A percentile compares a stretch with the other conserved stretches of the same genome.
Evolutionary conservation across 1,139 yeast genomes (phyloP).

Genomic region (Candida glucosophila): DNA sequence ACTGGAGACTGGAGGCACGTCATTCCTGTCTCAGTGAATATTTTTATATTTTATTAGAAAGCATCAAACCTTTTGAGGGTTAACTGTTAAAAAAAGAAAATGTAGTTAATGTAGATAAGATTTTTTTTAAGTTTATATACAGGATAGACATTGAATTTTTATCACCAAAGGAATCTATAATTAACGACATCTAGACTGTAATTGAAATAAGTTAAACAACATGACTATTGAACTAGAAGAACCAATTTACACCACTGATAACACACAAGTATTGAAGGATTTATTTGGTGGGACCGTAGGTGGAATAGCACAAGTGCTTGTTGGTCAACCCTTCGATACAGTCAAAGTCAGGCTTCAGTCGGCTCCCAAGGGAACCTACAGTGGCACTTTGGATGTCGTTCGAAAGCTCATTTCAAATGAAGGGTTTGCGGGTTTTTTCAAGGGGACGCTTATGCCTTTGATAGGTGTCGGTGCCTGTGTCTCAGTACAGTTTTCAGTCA

Average conservation of each 20-base stretch:
- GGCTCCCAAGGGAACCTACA: slow-evolving; percentile 68
- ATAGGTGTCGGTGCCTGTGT: slow-evolving; percentile 93
- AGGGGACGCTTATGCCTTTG: slow-evolving; percentile 79
- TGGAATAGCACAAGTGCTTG: slow-evolving; percentile 87
- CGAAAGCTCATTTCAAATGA: slow-evolving; percentile 61
- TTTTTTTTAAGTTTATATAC: too few species aligned
- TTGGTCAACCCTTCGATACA: slow-evolving; percentile 96
- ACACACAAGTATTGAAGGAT: slow-evolving; percentile 64
- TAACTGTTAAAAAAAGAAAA: too few species aligned
- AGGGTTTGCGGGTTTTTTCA: slow-evolving; percentile 76
- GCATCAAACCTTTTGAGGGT: too few species aligned
- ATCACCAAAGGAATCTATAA: too few species aligned
- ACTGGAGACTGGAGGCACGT: too few species aligned
- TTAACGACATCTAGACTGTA: too few species aligned
- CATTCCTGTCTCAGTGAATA: too few species aligned
- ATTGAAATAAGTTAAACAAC: neutral
- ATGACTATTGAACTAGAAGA: slow-evolving; percentile 43
- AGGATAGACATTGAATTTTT: too few species aligned
- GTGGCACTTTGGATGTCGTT: slow-evolving; percentile 71
- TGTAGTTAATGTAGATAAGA: too few species aligned
- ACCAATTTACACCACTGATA: slow-evolving; percentile 29
- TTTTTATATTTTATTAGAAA: too few species aligned
- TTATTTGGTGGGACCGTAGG: slow-evolving; percentile 88
- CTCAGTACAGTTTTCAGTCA: slow-evolving; percentile 73
- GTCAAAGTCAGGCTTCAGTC: slow-evolving; percentile 87